Conservation (phyloP, 441 rosid species). For the Dalechampia spathulata region DNA sequence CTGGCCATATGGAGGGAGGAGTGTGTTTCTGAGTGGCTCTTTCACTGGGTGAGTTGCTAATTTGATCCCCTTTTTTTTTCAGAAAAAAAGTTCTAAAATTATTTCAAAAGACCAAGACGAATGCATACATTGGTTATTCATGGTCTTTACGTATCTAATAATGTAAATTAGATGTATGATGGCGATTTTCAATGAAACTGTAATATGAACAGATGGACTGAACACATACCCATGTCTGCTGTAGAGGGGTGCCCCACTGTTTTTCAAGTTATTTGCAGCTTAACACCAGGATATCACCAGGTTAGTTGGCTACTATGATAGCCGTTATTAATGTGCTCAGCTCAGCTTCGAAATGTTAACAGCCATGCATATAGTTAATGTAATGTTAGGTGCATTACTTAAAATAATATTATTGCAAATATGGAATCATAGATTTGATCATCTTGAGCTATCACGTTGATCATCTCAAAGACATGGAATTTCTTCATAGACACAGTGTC, state of each 20-base stretch:
- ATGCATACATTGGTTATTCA: too few species aligned
- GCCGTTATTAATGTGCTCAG: neutral
- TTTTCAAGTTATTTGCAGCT: conserved; percentile 74
- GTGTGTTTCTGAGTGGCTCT: conserved; percentile 28
- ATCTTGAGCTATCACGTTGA: too few species aligned
- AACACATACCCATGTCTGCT: conserved; percentile 79
- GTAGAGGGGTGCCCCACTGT: conserved; percentile 87
- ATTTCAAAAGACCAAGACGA: too few species aligned
- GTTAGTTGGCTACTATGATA: conserved; percentile 32
- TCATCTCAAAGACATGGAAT: too few species aligned
- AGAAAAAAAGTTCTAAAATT: too few species aligned
- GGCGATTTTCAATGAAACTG: conserved; percentile 19
- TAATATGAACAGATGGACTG: conserved; percentile 61
- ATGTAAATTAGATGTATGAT: conserved; percentile 12
- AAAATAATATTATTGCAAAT: too few species aligned
- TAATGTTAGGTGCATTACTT: too few species aligned
- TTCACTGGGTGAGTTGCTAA: conserved; percentile 52
- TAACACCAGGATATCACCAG: conserved; percentile 93
- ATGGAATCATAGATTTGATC: too few species aligned
- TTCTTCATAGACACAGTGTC: too few species aligned
- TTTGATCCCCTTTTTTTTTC: too few species aligned
- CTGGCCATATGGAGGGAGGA: conserved; percentile 35
- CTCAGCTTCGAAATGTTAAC: neutral
- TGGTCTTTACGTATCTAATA: conserved; percentile 2
- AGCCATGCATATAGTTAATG: too few species aligned